These are phyloP conservation scores for Sporothrix protearum DNA, from an alignment of 2,329 filamentous ascomycete genomes.

Conservation along the genomic window DNA sequence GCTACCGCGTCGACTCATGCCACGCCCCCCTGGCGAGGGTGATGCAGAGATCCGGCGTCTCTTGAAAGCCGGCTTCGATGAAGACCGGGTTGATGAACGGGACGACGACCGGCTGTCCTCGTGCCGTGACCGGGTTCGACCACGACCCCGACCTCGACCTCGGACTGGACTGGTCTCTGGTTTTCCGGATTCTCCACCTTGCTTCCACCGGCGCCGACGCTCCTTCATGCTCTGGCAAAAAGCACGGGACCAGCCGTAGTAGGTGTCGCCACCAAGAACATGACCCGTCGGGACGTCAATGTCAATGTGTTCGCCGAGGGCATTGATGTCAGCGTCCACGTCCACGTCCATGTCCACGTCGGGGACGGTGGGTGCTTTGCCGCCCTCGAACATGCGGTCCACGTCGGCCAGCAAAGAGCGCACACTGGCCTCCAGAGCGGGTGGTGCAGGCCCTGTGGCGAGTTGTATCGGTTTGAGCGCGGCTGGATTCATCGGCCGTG, in stretches of 20 bases:
- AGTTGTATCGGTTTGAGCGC: slow-evolving; percentile 71
- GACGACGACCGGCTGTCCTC: not conserved
- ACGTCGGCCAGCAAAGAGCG: slow-evolving; percentile 67
- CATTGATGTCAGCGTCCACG: slow-evolving; percentile 62
- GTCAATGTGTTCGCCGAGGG: slow-evolving; percentile 66
- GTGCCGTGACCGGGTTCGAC: not conserved
- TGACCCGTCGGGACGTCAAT: slow-evolving; percentile 65
- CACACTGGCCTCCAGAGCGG: slow-evolving; percentile 63
- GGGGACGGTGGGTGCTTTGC: slow-evolving; percentile 41
- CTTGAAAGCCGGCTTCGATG: not conserved
- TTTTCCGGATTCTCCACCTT: not conserved
- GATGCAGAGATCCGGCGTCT: not conserved
- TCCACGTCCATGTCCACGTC: slow-evolving; percentile 57
- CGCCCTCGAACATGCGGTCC: slow-evolving; percentile 59
- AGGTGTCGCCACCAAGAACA: slow-evolving; percentile 64
- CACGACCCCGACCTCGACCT: not conserved
- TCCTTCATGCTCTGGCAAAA: slow-evolving; percentile 81
- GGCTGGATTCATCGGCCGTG: slow-evolving; percentile 66
- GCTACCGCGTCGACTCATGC: not conserved
- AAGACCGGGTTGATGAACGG: not conserved
- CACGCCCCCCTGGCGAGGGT: not conserved
- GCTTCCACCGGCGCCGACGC: slow-evolving; percentile 38
- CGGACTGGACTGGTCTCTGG: not conserved
- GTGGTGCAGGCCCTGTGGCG: slow-evolving; percentile 63
- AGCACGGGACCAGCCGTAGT: slow-evolving; percentile 80